Base-by-base conservation (phyloP, 2,329 filamentous ascomycete species). In the Chalaropsis thielavioides region DNA sequence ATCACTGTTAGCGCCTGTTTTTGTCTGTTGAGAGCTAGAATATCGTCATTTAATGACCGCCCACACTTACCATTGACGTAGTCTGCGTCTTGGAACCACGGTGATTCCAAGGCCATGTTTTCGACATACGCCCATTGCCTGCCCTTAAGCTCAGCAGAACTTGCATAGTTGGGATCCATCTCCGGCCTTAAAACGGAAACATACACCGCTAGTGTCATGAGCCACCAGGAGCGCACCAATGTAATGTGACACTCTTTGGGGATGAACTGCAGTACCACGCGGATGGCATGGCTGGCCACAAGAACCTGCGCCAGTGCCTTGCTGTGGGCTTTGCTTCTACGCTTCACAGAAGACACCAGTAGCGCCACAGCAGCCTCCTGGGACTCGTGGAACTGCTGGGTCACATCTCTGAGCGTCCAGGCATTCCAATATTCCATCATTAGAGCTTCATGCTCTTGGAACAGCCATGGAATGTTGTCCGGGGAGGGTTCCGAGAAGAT, bases 341-440 rank as follows among this genome's bases (percentile, higher is more conserved):
- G 79, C 41, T 77, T 72, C 1, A 84, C 81, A 2, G 83, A 84
- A 5, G 82, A 79, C 3, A 90, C 79, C 0, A 89, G 74, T 6
- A 92, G 74, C 0, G 82, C 81, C 0, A 83, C 77, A 0, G 83
- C 83, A 0, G 80, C 79, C 71, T 84, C 80, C 70, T 87, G 84
- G 0, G 86, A 89, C 65, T 88, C 81, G 66, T 84, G 81, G 72
- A 97, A 95, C 71, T 91, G 87, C 69, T 81, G 79, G n/a, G 80
- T 79, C 0, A 89, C 86, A 67, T 92, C 80, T 8, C 80, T 75
- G 13, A 35, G 38, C 10, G 80, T 78, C 92, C 91, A 96, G 2
- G 88, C 86, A 69, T 95, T 94, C 90, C 91, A 97, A 76, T 97
- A 90, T 69, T 95, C 87, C 58, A 96, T 75, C 17, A 96, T 77